These are phyloP conservation scores for Magnusiomyces ingens DNA, from an alignment of 1,139 yeast species.

Conservation along the genomic window DNA sequence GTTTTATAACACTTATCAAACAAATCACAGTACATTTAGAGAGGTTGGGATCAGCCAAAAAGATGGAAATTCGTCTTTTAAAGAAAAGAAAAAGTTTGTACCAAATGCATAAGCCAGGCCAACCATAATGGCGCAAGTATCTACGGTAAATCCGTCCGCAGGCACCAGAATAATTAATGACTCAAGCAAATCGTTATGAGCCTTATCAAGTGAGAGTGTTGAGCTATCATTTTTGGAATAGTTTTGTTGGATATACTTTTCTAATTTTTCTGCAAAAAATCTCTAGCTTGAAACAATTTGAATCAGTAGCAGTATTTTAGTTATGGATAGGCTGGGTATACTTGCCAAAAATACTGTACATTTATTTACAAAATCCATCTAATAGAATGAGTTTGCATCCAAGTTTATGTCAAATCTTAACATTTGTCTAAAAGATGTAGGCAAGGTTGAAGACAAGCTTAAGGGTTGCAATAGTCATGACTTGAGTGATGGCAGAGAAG, in stretches of 20 bases:
- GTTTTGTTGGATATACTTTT: slow-evolving; percentile 65
- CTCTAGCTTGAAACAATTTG: slow-evolving; percentile 79
- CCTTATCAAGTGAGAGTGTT: slow-evolving; percentile 13
- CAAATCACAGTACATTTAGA: slow-evolving; percentile 45
- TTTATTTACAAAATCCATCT: slow-evolving; percentile 69
- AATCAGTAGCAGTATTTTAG: slow-evolving; percentile 71
- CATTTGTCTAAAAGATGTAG: slow-evolving; percentile 57
- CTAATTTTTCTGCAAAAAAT: slow-evolving; percentile 81
- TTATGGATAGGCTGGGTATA: slow-evolving; percentile 74
- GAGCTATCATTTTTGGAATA: slow-evolving; percentile 19
- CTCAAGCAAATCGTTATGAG: slow-evolving; percentile 17
- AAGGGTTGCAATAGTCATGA: slow-evolving; percentile 94
- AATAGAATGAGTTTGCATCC: slow-evolving; percentile 71
- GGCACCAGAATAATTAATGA: slow-evolving; percentile 20
- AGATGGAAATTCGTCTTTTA: slow-evolving; percentile 5
- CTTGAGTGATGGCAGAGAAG: slow-evolving; percentile 97
- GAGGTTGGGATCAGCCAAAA: neutral
- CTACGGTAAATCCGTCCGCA: slow-evolving; percentile 20
- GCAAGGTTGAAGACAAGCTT: slow-evolving; percentile 81
- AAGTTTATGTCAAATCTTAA: slow-evolving; percentile 90
- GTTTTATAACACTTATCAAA: slow-evolving; percentile 51
- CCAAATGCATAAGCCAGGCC: slow-evolving; percentile 25
- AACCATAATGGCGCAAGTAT: slow-evolving; percentile 24
- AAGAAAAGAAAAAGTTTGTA: slow-evolving; percentile 19
- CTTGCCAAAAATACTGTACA: slow-evolving; percentile 64